These are phyloP conservation scores for Syzygium jambos DNA, from an alignment of 345 rosid species.

Conservation along the genomic window DNA sequence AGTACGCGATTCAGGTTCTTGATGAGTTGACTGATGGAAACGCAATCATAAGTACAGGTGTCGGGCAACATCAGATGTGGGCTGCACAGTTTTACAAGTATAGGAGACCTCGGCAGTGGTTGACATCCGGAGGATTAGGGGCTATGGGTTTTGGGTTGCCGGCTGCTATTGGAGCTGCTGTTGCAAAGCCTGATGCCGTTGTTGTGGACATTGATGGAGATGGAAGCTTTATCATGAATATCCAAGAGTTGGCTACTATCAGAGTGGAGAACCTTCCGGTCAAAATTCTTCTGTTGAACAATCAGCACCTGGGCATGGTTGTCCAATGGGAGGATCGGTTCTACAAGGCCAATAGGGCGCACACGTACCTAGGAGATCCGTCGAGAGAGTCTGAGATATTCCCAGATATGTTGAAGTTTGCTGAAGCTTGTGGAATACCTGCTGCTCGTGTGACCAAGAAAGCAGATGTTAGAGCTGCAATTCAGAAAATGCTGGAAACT, in stretches of 20 bases:
- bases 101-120: constrained; percentile 80
- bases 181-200: constrained; percentile 70
- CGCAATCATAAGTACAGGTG: constrained; percentile 89
- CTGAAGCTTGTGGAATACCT: constrained; percentile 82
- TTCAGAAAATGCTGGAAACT: constrained; percentile 81
- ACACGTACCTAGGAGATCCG: constrained; percentile 82
- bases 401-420: constrained; percentile 80
- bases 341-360: constrained; percentile 90
- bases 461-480: constrained; percentile 56
- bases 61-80: constrained; percentile 99
- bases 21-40: constrained; percentile 80
- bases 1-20: constrained; percentile 79
- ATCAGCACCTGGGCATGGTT: constrained; percentile 98
- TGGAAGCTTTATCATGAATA: constrained; percentile 94
- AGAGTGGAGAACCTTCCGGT: constrained; percentile 80
- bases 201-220: constrained; percentile 98
- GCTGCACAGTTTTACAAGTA: constrained; percentile 99
- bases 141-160: constrained; percentile 99
- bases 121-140: constrained; percentile 88
- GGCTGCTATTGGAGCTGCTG: constrained; percentile 97
- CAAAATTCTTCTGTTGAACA: constrained; percentile 71
- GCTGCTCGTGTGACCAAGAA: constrained; percentile 70
- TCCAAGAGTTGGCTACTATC: constrained; percentile 88
- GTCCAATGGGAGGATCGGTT: constrained; percentile 93
- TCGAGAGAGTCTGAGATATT: constrained; percentile 60